These are phyloP conservation scores for Dimargaris xerosporica DNA, from an alignment of 192 early-diverging fungal genomes.

Conservation along the genomic window DNA sequence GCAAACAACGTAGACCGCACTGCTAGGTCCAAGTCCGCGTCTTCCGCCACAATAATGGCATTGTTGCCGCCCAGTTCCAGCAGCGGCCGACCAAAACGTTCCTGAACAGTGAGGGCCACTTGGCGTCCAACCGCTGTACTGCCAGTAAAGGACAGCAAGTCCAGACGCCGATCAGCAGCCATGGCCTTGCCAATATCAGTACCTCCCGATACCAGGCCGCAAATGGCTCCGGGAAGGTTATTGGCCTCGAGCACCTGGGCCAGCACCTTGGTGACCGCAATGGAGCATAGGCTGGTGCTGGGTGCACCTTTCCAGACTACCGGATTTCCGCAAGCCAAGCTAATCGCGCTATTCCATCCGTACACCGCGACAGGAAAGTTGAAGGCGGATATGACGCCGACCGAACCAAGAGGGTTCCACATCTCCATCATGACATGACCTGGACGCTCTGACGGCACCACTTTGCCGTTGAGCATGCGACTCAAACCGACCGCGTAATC, in stretches of 20 bases:
- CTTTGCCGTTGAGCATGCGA: slow-evolving; percentile 60
- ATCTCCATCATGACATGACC: slow-evolving; percentile 92
- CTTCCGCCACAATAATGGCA: slow-evolving; percentile 80
- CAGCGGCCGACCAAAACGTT: slow-evolving; percentile 73
- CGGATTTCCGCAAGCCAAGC: slow-evolving; percentile 77
- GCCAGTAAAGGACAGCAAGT: slow-evolving; percentile 84
- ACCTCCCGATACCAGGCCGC: slow-evolving; percentile 70
- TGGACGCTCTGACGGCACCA: slow-evolving; percentile 79
- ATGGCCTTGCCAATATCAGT: slow-evolving; percentile 71
- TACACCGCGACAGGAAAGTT: slow-evolving; percentile 89
- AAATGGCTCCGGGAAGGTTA: slow-evolving; percentile 65
- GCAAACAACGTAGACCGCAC: slow-evolving; percentile 79
- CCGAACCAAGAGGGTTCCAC: slow-evolving; percentile 85
- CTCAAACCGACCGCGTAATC: slow-evolving; percentile 82
- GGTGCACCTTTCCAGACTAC: slow-evolving; percentile 83
- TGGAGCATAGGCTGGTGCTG: slow-evolving; percentile 56
- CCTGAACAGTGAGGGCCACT: slow-evolving; percentile 67
- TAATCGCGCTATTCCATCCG: slow-evolving; percentile 89
- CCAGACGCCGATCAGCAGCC: slow-evolving; percentile 46
- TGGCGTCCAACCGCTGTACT: slow-evolving; percentile 60
- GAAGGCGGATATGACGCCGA: slow-evolving; percentile 88
- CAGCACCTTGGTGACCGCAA: slow-evolving; percentile 83
- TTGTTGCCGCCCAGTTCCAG: slow-evolving; percentile 94
- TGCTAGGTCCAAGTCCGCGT: slow-evolving; percentile 82
- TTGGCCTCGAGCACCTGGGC: slow-evolving; percentile 66